Evolutionary conservation across 2,329 filamentous ascomycete species (phyloP).

Genomic region (Colletotrichum gigasporum): DNA sequence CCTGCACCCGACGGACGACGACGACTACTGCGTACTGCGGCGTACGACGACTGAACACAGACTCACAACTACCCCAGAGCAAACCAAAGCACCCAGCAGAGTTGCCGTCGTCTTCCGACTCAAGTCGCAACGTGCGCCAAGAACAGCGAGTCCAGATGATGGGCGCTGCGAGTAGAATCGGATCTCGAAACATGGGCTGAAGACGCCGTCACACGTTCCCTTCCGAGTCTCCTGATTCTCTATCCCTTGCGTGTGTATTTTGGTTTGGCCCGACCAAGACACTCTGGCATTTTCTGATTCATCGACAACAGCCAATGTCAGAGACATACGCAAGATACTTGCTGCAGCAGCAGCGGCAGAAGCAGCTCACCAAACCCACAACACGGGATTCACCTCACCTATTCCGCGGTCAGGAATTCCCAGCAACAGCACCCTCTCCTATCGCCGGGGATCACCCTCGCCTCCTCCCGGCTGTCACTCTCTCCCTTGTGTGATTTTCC

Average conservation of each 20-base stretch:
- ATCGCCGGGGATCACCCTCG: constrained; percentile 1
- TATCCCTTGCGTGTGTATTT: background rate
- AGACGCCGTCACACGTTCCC: constrained; percentile 1
- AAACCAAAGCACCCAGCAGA: background rate
- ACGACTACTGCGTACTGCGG: background rate
- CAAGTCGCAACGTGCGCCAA: constrained; percentile 30
- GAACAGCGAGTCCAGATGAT: constrained; percentile 27
- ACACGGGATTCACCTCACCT: no score
- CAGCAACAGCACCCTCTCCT: background rate
- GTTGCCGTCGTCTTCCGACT: constrained; percentile 2
- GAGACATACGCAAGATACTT: no score
- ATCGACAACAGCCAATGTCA: no score
- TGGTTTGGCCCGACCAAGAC: background rate
- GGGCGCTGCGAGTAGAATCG: background rate
- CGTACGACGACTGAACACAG: background rate
- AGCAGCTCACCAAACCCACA: no score
- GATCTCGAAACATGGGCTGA: constrained; percentile 23
- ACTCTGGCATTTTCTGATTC: background rate
- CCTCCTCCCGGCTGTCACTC: background rate
- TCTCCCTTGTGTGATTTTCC: background rate
- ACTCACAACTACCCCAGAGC: no score
- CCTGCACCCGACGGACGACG: no score
- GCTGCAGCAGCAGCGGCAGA: no score
- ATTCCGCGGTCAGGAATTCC: no score
- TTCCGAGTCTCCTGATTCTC: background rate